Base-by-base conservation (phyloP, 2,329 filamentous ascomycete genomes). In the Didymella segeticola region DNA sequence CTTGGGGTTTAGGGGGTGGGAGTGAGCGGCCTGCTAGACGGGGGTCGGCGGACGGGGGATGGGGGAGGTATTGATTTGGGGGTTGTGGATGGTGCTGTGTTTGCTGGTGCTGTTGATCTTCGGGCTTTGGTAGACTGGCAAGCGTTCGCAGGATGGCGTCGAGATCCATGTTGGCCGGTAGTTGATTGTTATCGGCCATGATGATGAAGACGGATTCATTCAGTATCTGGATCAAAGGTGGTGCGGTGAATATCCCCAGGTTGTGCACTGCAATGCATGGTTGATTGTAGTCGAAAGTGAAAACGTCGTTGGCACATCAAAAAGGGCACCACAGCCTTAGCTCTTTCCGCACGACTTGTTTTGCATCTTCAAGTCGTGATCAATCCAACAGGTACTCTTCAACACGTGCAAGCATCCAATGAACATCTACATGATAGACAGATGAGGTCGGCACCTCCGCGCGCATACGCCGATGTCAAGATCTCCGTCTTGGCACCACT, bases 101-200 rank as follows among this genome's bases (percentile, higher is more conserved):
- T 19, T 36, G 33, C 5, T n/a, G 30, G 14, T 62, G 59, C 6
- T 58, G 30, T 22, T 55, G 47, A 17, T 53, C 47, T 20, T 58
- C 59, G 2, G 61, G 45, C 27, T 64, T 58, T 8, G 68, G 59
- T 1, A 75, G 57, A 37, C 58, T 68, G 12, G 72, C 72, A 5
- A 76, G 65, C 1, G 72, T 75, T 12, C 59, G 57, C 15, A 75
- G 60, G 26, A 76, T 74, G 12, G 68, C 53, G n/a, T 64, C 72
- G 12, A 76, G 54, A 43, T 75, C 69, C 29, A 69, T 59, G 23
- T 68, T 64, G 20, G 62, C 27, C 15, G 51, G 39, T 4, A 45
- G 56, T 3, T 37, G 43, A 22, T 61, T 51, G 26, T 64, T 59
- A 19, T 71, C 62, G 6, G 70, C 64, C 75, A 77, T 77, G 1